A percentile compares a stretch with the other conserved stretches of the same genome.
Evolutionary conservation across 139 green algal genomes (phyloP).

Genomic region (Ettlia oleoabundans): DNA sequence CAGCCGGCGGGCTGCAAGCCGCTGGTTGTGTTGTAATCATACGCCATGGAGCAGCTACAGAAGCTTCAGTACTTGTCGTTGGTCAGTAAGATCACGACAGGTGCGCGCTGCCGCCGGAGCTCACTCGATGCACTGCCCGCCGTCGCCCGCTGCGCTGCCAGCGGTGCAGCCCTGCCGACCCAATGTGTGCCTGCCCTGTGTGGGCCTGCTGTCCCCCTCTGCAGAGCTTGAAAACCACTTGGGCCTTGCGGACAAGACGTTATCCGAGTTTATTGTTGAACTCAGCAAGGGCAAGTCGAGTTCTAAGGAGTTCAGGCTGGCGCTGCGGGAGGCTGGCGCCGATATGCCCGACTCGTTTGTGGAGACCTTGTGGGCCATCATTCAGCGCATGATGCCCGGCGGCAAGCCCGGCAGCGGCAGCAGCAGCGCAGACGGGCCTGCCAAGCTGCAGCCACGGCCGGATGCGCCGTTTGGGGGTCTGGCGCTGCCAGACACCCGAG

Average conservation of each 20-base stretch:
- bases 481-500: constrained; percentile 73
- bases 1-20: background rate
- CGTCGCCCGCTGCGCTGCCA: background rate
- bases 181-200: background rate
- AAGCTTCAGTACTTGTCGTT: constrained; percentile 90
- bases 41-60: constrained; percentile 64
- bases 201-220: background rate
- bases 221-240: constrained; percentile 95
- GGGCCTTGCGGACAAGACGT: constrained; percentile 92
- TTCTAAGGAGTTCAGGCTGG: constrained; percentile 63
- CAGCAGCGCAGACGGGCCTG: background rate
- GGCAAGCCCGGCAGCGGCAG: constrained; percentile 4
- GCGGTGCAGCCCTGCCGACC: background rate
- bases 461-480: constrained; percentile 66
- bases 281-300: constrained; percentile 65
- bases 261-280: constrained; percentile 97
- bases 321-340: constrained; percentile 74
- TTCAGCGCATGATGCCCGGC: constrained; percentile 66
- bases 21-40: background rate
- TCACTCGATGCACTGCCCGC: background rate
- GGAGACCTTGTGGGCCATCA: constrained; percentile 90
- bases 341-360: constrained; percentile 85
- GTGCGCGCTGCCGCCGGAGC: constrained; percentile 50
- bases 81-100: constrained; percentile 92
- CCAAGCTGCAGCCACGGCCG: constrained; percentile 19